Base-by-base conservation (phyloP, 805 yeast species). In the Komagataella populi region DNA sequence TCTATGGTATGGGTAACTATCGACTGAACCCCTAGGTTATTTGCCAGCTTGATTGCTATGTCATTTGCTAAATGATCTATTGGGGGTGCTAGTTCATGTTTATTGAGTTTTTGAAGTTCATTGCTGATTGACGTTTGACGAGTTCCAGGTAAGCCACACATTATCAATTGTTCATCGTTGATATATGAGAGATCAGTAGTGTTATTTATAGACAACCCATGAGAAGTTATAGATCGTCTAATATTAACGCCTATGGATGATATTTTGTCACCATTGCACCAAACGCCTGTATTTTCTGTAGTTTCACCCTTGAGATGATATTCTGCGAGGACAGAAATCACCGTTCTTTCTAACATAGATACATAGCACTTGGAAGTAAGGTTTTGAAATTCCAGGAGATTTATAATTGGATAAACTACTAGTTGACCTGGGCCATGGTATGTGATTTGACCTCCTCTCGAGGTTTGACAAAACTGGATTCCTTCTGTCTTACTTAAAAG, bases 361-460 rank as follows among this genome's bases (percentile, higher is more conserved):
- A 78, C 79, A 59, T 67, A 78, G 57, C 83, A 78, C 55, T 71
- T 70, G 8, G 78, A 76, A 4, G 76, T 70, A 47, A 78, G 63
- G 52, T 74, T 67, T 39, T 67, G 59, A 58, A 85, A 84, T 36
- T 76, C 73, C 55, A 75, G 73, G 51, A 93, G 69, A 63, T 93
- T 90, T 30, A 86, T 51, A 1, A 93, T 74, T 8, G 93, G 82
- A 61, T 91, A 93, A 4, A 87, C 80, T 2, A 90, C 96, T 44
- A 88, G 62, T 65, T 93, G 99, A 0, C 99, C 99, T 1, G 93
- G 85, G 0, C 98, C 98, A 68, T 93, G 99, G 72, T 87, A 93
- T 0, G 99, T 93, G 1, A 93, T 80, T 63, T 93, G 95, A 0
- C 99, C 99, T 14, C 99, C 99, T 55, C 99, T 71, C 51, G 80